Evolutionary conservation across 1,284 basidiomycete species (phyloP).

Genomic region (Leccinum solheimii): DNA sequence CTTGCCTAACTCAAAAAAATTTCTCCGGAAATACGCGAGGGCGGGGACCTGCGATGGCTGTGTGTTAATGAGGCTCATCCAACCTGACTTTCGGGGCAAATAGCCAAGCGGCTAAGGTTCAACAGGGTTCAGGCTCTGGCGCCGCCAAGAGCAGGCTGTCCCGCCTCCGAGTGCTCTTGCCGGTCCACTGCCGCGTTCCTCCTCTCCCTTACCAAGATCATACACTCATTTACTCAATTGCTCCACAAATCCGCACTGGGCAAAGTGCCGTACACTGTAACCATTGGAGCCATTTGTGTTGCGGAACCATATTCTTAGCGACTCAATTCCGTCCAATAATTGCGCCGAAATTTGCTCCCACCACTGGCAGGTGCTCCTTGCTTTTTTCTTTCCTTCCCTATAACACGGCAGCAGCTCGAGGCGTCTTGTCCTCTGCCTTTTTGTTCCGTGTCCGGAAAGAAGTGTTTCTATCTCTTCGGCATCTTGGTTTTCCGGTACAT

Average conservation of each 20-base stretch:
- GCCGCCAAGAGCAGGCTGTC: slow-evolving; percentile 33
- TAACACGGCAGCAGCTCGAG: slow-evolving; percentile 18
- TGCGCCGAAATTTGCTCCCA: slow-evolving; percentile 37
- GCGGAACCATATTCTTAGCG: slow-evolving; percentile 41
- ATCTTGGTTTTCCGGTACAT: slow-evolving; percentile 34
- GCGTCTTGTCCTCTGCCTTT: slow-evolving; percentile 14
- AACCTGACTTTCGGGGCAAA: slow-evolving; percentile 35
- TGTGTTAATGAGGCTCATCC: slow-evolving; percentile 38
- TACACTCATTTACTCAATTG: slow-evolving; percentile 30
- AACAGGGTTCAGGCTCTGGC: slow-evolving; percentile 36
- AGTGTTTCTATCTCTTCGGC: slow-evolving; percentile 14
- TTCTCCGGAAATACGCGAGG: slow-evolving; percentile 41
- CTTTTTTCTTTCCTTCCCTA: slow-evolving; percentile 26
- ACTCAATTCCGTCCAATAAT: slow-evolving; percentile 40
- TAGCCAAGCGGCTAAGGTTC: slow-evolving; percentile 31
- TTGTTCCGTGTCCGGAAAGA: slow-evolving; percentile 19
- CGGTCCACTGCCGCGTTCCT: slow-evolving; percentile 1
- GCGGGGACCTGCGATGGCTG: slow-evolving; percentile 41
- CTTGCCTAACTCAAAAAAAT: slow-evolving; percentile 32
- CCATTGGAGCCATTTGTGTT: slow-evolving; percentile 34
- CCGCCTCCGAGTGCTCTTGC: slow-evolving; percentile 26
- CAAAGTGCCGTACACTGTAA: slow-evolving; percentile 33
- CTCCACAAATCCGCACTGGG: slow-evolving; percentile 19
- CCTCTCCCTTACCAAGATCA: slow-evolving; percentile 27
- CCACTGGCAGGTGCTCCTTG: slow-evolving; percentile 19